Conservation (phyloP, 768 basidiomycete species). For the Boletus edulis region DNA sequence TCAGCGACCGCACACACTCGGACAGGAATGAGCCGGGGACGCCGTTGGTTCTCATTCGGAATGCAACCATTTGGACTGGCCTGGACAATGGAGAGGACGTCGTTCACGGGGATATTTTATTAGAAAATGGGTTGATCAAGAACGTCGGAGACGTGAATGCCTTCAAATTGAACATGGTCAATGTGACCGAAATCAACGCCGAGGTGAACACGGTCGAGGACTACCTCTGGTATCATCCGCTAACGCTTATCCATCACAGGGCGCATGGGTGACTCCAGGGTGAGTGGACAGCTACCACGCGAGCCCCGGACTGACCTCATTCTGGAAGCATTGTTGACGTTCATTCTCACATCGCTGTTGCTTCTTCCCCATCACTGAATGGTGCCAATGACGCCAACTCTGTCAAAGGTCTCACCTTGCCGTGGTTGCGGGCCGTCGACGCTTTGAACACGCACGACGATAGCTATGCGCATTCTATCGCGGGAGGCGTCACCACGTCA, state of each 20-base stretch:
- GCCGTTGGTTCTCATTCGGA: slow-evolving; percentile 51
- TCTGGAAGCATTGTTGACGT: slow-evolving; percentile 46
- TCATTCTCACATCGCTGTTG: slow-evolving; percentile 57
- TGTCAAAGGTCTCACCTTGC: slow-evolving; percentile 36
- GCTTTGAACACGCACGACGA: slow-evolving; percentile 75
- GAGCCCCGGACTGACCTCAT: background rate
- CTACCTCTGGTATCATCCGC: background rate
- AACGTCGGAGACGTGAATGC: slow-evolving; percentile 40
- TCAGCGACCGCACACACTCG: slow-evolving; percentile 47
- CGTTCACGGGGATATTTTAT: slow-evolving; percentile 55
- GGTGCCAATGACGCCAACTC: slow-evolving; percentile 61
- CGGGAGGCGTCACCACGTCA: slow-evolving; percentile 74
- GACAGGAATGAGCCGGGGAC: slow-evolving; percentile 60
- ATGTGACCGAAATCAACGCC: slow-evolving; percentile 43
- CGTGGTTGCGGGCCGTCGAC: slow-evolving; percentile 70
- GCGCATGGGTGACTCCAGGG: slow-evolving; percentile 67
- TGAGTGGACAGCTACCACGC: slow-evolving; percentile 2
- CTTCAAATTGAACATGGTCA: background rate
- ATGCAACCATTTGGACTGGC: slow-evolving; percentile 82
- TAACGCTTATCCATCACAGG: slow-evolving; percentile 26
- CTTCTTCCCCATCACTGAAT: slow-evolving; percentile 33
- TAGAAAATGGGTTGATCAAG: slow-evolving; percentile 64
- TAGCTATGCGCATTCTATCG: slow-evolving; percentile 51
- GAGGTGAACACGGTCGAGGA: slow-evolving; percentile 14
- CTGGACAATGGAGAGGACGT: slow-evolving; percentile 52